phyloP scores from a whole-genome alignment of 179 eudicot species.

The Spinacia oleracea region DNA sequence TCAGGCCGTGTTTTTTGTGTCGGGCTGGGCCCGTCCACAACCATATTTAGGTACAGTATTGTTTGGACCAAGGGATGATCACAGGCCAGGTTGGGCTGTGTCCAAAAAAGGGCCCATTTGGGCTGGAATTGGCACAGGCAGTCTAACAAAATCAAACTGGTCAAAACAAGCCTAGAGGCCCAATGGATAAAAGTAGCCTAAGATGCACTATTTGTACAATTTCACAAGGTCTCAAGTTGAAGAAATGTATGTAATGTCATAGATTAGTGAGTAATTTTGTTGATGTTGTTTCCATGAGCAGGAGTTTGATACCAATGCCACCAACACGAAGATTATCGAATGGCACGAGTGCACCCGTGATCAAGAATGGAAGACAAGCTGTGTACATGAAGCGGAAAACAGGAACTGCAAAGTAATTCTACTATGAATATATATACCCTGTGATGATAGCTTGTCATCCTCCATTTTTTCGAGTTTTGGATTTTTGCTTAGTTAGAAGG shows the following conservation, averaged over 20 bases:
- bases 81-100: no score
- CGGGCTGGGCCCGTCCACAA: no score
- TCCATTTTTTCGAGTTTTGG: neutral
- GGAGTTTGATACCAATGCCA: conserved; percentile 66
- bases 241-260: no score
- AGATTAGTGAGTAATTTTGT: neutral
- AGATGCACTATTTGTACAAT: no score
- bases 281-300: neutral
- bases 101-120: no score
- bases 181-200: no score
- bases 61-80: neutral
- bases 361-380: conserved; percentile 38
- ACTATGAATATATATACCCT: conserved; percentile 12
- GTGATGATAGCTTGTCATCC: conserved; percentile 17
- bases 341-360: conserved; percentile 34
- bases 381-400: conserved; percentile 45
- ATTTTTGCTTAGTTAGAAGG: conserved; percentile 21
- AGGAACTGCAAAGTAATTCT: conserved; percentile 40
- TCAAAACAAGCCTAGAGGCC: no score
- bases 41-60: no score
- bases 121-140: no score
- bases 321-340: conserved; percentile 43
- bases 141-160: no score
- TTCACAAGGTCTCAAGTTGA: no score
- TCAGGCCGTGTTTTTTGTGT: no score